Conservation (phyloP, 257 asterid species). For the Rauvolfia tetraphylla region DNA sequence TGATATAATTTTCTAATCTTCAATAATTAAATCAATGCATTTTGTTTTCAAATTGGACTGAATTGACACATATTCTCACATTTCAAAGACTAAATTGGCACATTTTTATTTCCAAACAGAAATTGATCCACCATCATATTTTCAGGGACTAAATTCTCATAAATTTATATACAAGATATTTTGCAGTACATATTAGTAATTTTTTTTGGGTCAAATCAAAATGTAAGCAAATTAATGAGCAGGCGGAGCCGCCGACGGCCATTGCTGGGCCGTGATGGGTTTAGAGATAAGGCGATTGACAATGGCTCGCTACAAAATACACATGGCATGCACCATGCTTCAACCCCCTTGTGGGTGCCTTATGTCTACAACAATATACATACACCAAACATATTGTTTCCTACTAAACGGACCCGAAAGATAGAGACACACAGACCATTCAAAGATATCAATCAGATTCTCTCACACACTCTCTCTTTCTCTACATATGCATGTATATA, state of each 20-base stretch:
- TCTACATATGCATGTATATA: too few relatives aligned
- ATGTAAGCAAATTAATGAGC: constrained; percentile 1
- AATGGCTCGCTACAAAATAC: constrained; percentile 13
- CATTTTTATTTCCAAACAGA: too few relatives aligned
- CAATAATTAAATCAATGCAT: neutral
- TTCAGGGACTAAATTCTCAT: too few relatives aligned
- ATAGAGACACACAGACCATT: constrained; percentile 6
- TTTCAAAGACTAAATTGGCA: too few relatives aligned
- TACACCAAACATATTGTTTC: constrained; percentile 20
- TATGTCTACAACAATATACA: constrained; percentile 5
- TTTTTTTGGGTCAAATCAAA: constrained; percentile 5
- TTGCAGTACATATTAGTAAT: too few relatives aligned
- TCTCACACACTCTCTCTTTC: neutral
- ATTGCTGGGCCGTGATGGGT: constrained; percentile 5
- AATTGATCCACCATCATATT: too few relatives aligned
- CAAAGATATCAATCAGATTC: neutral
- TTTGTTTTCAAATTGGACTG: too few relatives aligned
- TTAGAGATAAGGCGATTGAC: constrained; percentile 13
- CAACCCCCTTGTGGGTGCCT: constrained; percentile 14
- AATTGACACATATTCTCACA: too few relatives aligned
- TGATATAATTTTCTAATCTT: too few relatives aligned
- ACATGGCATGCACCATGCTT: constrained; percentile 14
- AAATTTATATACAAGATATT: too few relatives aligned
- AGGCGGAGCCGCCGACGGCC: constrained; percentile 7
- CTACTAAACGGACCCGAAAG: constrained; percentile 10